Percentiles rank a stretch among this genome's conserved stretches.
These are phyloP conservation scores for Aspergillus unguis DNA, from an alignment of 2,329 filamentous ascomycete species.

Conservation along the genomic window DNA sequence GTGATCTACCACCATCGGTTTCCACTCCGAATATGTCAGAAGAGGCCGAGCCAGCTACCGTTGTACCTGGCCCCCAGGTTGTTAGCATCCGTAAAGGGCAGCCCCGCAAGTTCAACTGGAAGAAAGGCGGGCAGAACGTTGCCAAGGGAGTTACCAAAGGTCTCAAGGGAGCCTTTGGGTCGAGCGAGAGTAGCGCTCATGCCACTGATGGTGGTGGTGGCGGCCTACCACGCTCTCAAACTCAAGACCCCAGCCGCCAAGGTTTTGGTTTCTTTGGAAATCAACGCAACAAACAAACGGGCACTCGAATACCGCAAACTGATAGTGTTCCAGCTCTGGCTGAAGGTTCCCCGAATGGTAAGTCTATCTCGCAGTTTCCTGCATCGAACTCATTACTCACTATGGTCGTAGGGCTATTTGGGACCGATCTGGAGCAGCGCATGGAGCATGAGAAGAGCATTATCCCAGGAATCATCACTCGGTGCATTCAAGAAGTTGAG, in stretches of 20 bases:
- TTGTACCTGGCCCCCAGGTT: constrained; percentile 77
- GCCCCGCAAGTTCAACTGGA: constrained; percentile 97
- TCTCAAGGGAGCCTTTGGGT: constrained; percentile 84
- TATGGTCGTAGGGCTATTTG: constrained; percentile 64
- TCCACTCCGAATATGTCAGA: constrained; percentile 57
- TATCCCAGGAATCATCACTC: constrained; percentile 84
- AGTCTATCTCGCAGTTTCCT: constrained; percentile 13
- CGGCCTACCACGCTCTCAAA: constrained; percentile 37
- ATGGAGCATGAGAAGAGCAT: constrained; percentile 84
- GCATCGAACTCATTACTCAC: constrained; percentile 6
- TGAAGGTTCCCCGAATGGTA: constrained; percentile 39
- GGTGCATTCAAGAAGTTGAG: constrained; percentile 96
- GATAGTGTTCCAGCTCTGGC: constrained; percentile 43
- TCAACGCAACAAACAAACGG: constrained; percentile 42
- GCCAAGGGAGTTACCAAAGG: constrained; percentile 93
- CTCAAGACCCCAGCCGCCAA: constrained; percentile 50
- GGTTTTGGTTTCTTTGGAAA: constrained; percentile 70
- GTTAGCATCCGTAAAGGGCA: constrained; percentile 94
- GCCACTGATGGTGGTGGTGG: constrained; percentile 28
- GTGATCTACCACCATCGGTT: constrained; percentile 56
- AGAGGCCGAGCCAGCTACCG: constrained; percentile 59
- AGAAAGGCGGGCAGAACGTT: constrained; percentile 90
- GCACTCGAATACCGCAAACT: constrained; percentile 41
- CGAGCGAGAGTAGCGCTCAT: constrained; percentile 54
- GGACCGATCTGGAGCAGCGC: constrained; percentile 80